Evolutionary conservation across 768 basidiomycete genomes (phyloP).

Genomic region (Kockovaella imperatae): DNA sequence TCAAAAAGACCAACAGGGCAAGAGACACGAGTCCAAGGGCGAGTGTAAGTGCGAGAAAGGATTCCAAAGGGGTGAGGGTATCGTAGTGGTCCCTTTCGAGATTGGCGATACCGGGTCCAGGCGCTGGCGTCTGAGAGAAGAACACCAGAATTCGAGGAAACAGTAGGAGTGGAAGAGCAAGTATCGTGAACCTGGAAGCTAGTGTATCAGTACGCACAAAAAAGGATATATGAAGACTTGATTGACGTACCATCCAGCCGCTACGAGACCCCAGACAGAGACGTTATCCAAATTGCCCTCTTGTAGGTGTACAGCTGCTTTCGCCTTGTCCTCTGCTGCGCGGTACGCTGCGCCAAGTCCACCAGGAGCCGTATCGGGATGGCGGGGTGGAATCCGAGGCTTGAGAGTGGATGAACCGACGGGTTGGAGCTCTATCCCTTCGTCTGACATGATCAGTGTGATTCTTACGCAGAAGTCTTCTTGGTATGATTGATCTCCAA

Average conservation of each 20-base stretch:
- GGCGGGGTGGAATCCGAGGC: conserved; percentile 15
- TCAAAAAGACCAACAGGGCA: conserved; percentile 23
- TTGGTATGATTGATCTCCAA: too few species aligned
- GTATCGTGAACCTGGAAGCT: conserved; percentile 29
- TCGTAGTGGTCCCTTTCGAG: conserved; percentile 37
- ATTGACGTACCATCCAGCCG: conserved; percentile 33
- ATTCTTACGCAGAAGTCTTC: too few species aligned
- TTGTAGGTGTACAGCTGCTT: conserved; percentile 33
- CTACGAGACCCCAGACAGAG: conserved; percentile 33
- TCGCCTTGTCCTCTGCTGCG: conserved; percentile 34
- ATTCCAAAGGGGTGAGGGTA: conserved; percentile 35
- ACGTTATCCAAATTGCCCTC: conserved; percentile 40
- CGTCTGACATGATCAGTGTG: conserved; percentile 2
- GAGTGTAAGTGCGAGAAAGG: conserved; percentile 26
- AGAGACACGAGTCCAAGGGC: conserved; percentile 19
- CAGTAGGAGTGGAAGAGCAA: conserved; percentile 36
- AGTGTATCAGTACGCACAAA: conserved; percentile 2
- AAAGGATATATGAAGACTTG: neutral
- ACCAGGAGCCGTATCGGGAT: conserved; percentile 10
- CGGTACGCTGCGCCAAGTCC: conserved; percentile 22
- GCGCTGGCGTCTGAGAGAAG: conserved; percentile 36
- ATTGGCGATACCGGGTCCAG: conserved; percentile 3
- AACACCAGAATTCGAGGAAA: conserved; percentile 44
- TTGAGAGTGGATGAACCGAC: conserved; percentile 14
- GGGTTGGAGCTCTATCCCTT: conserved; percentile 27